Conservation (phyloP, 768 basidiomycete genomes). For the Lentinula sp. region DNA sequence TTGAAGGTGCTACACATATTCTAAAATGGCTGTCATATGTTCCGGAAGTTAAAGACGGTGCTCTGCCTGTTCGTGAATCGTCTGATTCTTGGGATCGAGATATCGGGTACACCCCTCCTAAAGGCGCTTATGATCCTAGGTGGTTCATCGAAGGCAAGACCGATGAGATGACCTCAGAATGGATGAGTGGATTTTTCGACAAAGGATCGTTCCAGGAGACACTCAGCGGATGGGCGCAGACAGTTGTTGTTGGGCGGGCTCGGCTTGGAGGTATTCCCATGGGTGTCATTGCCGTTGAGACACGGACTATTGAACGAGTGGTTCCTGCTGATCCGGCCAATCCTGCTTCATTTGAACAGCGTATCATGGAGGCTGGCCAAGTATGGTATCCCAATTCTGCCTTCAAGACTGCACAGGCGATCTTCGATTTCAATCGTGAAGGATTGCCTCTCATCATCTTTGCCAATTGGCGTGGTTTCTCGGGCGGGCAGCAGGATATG, state of each 20-base stretch:
- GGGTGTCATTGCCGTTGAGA: slow-evolving; percentile 98
- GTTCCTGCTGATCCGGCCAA: slow-evolving; percentile 98
- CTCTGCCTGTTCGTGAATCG: slow-evolving; percentile 71
- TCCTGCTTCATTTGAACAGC: slow-evolving; percentile 91
- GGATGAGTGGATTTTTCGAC: slow-evolving; percentile 93
- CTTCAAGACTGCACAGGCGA: slow-evolving; percentile 98
- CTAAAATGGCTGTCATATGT: slow-evolving; percentile 94
- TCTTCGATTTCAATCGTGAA: slow-evolving; percentile 98
- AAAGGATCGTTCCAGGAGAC: slow-evolving; percentile 98
- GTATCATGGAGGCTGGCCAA: slow-evolving; percentile 99
- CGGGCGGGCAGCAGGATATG: slow-evolving; percentile 99
- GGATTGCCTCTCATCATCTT: slow-evolving; percentile 96
- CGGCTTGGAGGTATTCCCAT: slow-evolving; percentile 95
- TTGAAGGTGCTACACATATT: slow-evolving; percentile 93
- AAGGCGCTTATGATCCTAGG: slow-evolving; percentile 92
- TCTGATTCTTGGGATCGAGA: slow-evolving; percentile 88
- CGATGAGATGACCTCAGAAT: slow-evolving; percentile 74
- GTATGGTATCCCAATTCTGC: slow-evolving; percentile 99
- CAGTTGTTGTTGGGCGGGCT: slow-evolving; percentile 94
- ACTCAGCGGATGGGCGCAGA: slow-evolving; percentile 98
- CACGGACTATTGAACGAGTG: slow-evolving; percentile 92
- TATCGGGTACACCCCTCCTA: slow-evolving; percentile 85
- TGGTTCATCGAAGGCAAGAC: slow-evolving; percentile 97
- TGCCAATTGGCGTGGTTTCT: slow-evolving; percentile 99
- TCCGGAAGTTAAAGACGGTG: slow-evolving; percentile 73